These are phyloP conservation scores for Suillus lakei DNA, from an alignment of 768 basidiomycete species.

Conservation along the genomic window DNA sequence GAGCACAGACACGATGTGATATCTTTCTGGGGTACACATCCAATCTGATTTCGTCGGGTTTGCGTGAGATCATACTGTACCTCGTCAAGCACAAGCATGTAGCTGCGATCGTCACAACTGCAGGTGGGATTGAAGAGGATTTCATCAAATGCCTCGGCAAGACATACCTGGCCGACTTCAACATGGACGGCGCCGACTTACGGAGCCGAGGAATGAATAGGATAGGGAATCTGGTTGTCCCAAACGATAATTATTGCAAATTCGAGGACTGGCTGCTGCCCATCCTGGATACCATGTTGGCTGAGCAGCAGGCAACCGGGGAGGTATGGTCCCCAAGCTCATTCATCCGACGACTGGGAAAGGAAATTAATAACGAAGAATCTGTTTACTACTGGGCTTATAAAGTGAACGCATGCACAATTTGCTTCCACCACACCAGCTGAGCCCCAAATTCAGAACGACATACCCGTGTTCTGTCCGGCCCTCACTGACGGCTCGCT, in stretches of 20 bases:
- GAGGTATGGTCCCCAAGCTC: constrained; percentile 91
- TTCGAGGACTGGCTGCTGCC: constrained; percentile 99
- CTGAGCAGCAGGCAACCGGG: constrained; percentile 77
- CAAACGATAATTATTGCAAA: constrained; percentile 98
- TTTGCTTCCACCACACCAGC: constrained; percentile 15
- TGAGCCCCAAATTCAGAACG: constrained; percentile 65
- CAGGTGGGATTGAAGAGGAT: constrained; percentile 98
- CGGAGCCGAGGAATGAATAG: constrained; percentile 93
- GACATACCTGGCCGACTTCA: constrained; percentile 94
- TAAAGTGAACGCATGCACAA: constrained; percentile 69
- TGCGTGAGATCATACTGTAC: constrained; percentile 90
- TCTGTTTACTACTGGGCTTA: constrained; percentile 99
- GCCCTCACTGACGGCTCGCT: constrained; percentile 97
- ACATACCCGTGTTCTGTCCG: constrained; percentile 98
- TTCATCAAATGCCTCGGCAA: constrained; percentile 99
- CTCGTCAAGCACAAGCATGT: constrained; percentile 94
- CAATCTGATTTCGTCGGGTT: constrained; percentile 96
- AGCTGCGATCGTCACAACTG: constrained; percentile 91
- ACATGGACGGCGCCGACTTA: constrained; percentile 87
- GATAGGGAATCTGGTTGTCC: constrained; percentile 94
- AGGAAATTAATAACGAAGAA: constrained; percentile 96
- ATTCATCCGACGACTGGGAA: constrained; percentile 91
- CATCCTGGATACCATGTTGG: constrained; percentile 87
- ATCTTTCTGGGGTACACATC: constrained; percentile 98
- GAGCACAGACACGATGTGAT: constrained; percentile 76